Conservation (phyloP, 108 stramenopile genomes). For the Cyclotella cryptica region DNA sequence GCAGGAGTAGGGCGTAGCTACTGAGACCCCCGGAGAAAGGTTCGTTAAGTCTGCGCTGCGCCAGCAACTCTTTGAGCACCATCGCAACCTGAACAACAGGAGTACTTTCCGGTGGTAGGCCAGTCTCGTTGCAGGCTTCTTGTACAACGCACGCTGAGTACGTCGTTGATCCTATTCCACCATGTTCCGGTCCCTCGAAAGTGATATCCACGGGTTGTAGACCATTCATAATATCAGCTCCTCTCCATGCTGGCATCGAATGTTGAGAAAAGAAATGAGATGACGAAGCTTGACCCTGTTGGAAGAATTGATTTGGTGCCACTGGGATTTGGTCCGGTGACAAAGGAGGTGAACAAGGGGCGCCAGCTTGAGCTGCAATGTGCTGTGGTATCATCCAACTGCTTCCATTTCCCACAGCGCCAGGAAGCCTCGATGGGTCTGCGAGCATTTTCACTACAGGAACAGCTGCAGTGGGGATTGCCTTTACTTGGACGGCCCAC, state of each 20-base stretch:
- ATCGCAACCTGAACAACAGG: slow-evolving; percentile 83
- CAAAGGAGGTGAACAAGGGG: slow-evolving; percentile 23
- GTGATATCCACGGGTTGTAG: slow-evolving; percentile 92
- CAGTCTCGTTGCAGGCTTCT: slow-evolving; percentile 74
- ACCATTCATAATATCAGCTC: slow-evolving; percentile 88
- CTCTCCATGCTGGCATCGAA: slow-evolving; percentile 75
- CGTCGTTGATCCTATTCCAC: slow-evolving; percentile 89
- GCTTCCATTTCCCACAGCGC: slow-evolving; percentile 45
- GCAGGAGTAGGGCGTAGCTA: slow-evolving; percentile 92
- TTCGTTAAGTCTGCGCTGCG: slow-evolving; percentile 91
- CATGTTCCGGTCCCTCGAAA: slow-evolving; percentile 94
- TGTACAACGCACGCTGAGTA: slow-evolving; percentile 82
- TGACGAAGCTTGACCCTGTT: slow-evolving; percentile 30
- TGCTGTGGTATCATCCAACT: slow-evolving; percentile 61
- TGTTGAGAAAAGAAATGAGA: slow-evolving; percentile 44
- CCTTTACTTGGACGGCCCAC: slow-evolving; percentile 92
- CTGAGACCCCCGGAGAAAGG: slow-evolving; percentile 96
- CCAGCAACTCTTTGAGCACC: slow-evolving; percentile 92
- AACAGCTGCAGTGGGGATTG: slow-evolving; percentile 87
- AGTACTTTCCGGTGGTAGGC: slow-evolving; percentile 68
- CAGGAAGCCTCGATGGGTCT: slow-evolving; percentile 80
- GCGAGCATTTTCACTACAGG: slow-evolving; percentile 91
- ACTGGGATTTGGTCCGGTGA: slow-evolving; percentile 29
- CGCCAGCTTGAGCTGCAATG: slow-evolving; percentile 32
- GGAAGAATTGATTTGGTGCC: slow-evolving; percentile 20